phyloP scores from a whole-genome alignment of 352 stramenopile genomes.

The Elongisporangium anandrum region DNA sequence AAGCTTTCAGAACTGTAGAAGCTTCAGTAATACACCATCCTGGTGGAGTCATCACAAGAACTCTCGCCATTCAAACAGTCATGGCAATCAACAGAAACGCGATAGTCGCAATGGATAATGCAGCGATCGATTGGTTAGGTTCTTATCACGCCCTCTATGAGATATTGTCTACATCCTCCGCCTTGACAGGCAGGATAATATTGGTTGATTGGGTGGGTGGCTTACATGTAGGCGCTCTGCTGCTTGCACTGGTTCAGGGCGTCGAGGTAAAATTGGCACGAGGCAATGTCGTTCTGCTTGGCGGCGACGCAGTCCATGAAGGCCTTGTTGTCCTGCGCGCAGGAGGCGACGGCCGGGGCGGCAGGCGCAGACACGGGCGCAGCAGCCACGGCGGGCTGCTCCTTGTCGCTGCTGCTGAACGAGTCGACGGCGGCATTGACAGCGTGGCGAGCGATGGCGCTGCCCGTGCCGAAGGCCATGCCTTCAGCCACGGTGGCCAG shows the following conservation, averaged over 20 bases:
- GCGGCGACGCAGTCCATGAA: slow-evolving; percentile 79
- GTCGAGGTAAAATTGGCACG: slow-evolving; percentile 86
- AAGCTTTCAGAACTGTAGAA: no score
- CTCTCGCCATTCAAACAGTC: no score
- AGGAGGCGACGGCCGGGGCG: slow-evolving; percentile 22
- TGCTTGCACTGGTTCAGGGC: slow-evolving; percentile 82
- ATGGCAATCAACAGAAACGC: no score
- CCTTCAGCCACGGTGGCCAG: slow-evolving; percentile 94
- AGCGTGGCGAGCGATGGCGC: slow-evolving; percentile 90
- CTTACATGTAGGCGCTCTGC: slow-evolving; percentile 55
- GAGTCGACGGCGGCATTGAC: slow-evolving; percentile 65
- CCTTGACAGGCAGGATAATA: no score
- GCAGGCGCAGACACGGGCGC: slow-evolving; percentile 8
- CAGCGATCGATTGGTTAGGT: no score
- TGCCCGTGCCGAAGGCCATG: slow-evolving; percentile 96
- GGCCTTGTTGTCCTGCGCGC: slow-evolving; percentile 61
- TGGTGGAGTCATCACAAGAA: no score
- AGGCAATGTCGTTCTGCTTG: slow-evolving; percentile 71
- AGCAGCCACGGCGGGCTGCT: slow-evolving; percentile 10
- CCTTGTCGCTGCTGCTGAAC: slow-evolving; percentile 51
- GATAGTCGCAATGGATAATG: no score
- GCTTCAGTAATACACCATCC: no score
- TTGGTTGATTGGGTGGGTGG: background rate
- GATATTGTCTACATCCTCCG: no score
- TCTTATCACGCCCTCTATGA: no score